Evolutionary conservation across 495 filamentous ascomycete species (phyloP).

Genomic region (Penicillium desertorum): DNA sequence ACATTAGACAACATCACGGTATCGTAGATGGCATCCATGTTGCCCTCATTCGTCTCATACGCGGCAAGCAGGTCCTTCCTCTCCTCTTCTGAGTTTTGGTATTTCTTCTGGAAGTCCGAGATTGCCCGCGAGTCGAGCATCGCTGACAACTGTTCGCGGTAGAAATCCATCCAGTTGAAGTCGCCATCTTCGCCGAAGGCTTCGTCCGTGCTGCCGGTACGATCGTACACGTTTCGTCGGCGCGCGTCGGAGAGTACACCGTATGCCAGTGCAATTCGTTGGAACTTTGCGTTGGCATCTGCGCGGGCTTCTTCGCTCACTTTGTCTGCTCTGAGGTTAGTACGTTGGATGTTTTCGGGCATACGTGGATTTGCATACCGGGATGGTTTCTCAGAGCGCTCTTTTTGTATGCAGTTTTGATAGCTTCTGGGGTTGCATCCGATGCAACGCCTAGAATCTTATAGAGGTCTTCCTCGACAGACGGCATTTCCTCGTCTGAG

Average conservation of each 20-base stretch:
- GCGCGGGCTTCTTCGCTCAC: constrained; percentile 60
- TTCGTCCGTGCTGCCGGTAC: constrained; percentile 82
- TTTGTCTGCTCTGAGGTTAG: constrained; percentile 58
- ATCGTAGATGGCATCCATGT: constrained; percentile 74
- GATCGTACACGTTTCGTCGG: constrained; percentile 80
- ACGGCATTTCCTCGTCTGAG: constrained; percentile 37
- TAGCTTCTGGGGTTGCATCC: constrained; percentile 70
- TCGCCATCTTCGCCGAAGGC: constrained; percentile 69
- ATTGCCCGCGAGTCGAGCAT: constrained; percentile 68
- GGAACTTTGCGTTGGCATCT: constrained; percentile 75
- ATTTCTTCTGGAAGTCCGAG: constrained; percentile 66
- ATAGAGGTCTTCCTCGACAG: constrained; percentile 75
- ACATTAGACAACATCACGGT: constrained; percentile 81
- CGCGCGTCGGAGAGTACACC: constrained; percentile 80
- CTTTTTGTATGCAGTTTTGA: constrained; percentile 96
- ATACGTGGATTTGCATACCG: constrained; percentile 50
- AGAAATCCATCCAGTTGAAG: constrained; percentile 90
- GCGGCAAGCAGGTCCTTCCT: constrained; percentile 69
- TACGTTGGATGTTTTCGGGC: background rate
- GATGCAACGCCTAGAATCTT: constrained; percentile 74
- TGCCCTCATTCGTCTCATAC: constrained; percentile 66
- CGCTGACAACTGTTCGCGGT: constrained; percentile 73
- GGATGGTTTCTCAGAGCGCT: constrained; percentile 86
- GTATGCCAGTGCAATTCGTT: constrained; percentile 89
- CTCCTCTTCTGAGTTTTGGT: constrained; percentile 89